Conservation (phyloP, 2,329 filamentous ascomycete species). For the Fusarium heterosporum region DNA sequence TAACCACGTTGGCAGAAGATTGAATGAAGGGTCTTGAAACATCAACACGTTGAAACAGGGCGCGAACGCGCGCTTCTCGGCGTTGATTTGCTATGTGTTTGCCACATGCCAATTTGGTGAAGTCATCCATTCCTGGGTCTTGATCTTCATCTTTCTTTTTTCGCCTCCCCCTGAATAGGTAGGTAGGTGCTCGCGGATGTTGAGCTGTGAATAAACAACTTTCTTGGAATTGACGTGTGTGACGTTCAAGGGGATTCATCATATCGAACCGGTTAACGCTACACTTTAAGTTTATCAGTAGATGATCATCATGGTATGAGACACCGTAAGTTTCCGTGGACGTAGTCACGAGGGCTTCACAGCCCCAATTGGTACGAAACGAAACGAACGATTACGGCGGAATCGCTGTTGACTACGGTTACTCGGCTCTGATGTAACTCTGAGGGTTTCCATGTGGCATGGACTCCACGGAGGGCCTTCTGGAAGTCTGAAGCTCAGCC, state of each 20-base stretch:
- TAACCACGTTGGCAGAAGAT: conserved; percentile 5
- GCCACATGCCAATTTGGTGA: conserved; percentile 43
- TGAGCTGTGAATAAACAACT: neutral
- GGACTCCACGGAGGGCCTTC: neutral
- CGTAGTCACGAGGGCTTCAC: conserved; percentile 15
- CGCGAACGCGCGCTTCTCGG: conserved; percentile 2
- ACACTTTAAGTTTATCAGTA: neutral
- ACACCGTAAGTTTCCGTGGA: conserved; percentile 11
- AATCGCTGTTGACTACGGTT: neutral
- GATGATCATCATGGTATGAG: neutral
- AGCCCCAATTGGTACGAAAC: neutral
- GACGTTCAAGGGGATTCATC: conserved; percentile 1
- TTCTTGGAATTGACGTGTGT: neutral
- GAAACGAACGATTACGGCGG: neutral
- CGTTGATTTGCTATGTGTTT: conserved; percentile 30
- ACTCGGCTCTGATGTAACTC: neutral
- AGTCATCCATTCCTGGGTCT: conserved; percentile 33
- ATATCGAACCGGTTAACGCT: neutral
- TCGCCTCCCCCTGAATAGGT: conserved; percentile 35
- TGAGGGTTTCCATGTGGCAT: neutral
- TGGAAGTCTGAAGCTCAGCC: conserved; percentile 35
- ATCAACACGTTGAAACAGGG: conserved; percentile 31
- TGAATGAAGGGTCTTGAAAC: conserved; percentile 30
- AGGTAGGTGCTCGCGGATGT: neutral
- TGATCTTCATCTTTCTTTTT: conserved; percentile 30